phyloP scores from a whole-genome alignment of 768 basidiomycete genomes.

The Boletus coccyginus region DNA sequence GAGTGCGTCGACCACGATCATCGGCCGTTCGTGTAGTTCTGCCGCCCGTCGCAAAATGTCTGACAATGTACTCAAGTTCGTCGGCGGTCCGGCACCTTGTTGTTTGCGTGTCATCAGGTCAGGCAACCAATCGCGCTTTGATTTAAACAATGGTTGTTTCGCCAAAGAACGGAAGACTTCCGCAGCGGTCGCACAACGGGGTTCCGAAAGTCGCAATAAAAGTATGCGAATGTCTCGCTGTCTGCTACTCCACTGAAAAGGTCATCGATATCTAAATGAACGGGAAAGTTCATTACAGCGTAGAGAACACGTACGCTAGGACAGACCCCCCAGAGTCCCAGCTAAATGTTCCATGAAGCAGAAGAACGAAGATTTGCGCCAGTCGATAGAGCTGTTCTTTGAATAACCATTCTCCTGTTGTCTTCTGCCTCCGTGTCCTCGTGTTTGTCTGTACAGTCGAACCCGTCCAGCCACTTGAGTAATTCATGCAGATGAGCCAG shows the following conservation, averaged over 20 bases:
- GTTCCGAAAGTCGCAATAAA: slow-evolving; percentile 11
- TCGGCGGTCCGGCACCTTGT: neutral
- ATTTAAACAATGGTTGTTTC: neutral
- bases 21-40: neutral
- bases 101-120: slow-evolving; percentile 2
- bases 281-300: neutral
- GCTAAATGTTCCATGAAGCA: slow-evolving; percentile 7
- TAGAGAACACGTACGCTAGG: neutral
- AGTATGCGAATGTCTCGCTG: neutral
- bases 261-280: neutral
- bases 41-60: neutral
- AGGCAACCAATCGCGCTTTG: neutral
- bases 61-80: neutral
- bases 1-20: slow-evolving; percentile 10
- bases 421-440: neutral
- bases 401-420: neutral
- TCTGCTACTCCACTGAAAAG: neutral
- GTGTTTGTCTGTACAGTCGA: neutral
- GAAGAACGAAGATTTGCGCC: neutral
- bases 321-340: neutral
- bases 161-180: slow-evolving; percentile 1
- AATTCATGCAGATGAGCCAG: no score
- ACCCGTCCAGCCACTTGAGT: neutral
- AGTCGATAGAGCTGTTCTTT: neutral
- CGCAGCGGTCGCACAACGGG: neutral